Base-by-base conservation (phyloP, 768 basidiomycete genomes). In the Boletus sp. region DNA sequence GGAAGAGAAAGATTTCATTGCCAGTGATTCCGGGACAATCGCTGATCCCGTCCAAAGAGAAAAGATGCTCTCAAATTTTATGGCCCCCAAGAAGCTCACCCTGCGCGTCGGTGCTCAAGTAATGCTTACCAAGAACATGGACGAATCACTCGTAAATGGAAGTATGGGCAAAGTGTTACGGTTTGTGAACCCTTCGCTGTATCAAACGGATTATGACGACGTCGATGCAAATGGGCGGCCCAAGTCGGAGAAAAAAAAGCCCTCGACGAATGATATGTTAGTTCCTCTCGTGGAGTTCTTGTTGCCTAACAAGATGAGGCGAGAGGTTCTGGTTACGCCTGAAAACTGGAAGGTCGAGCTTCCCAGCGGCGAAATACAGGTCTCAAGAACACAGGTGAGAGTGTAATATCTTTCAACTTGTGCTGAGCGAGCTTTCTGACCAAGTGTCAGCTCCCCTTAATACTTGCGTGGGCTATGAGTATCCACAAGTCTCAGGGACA, bases 401-500 rank as follows among this genome's bases (percentile, higher is more conserved):
- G 28, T 10, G 47, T 70, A 39, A 47, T 20, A 14, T 47, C 17
- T 28, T 24, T 52, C 17, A 1, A 52, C 47, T 5, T 7, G 14
- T 41, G 29, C 24, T 24, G 12, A 2, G 8, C 17, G 9, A 9
- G 17, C 44, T 55, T 53, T 7, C 49, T 59, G 36, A 65, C n/a
- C 3, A 41, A 15, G 1, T 52, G 9, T 42, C 62, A 95, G 92
- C 71, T 96, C 2, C 93, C 92, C 0, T 70, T 98, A 28, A 94
- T 97, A 57, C 79, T 96, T 39, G 82, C 95, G 0, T 98, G 95
- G 96, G 95, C 96, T 0, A 96, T 98, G 92, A 92, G 89, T 47
- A 98, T 98, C 60, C 97, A 99, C 73, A 99, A 99, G 70, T 91
- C 90, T 11, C 97, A 99, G 71, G 97, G 97, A 10, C 97, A 98